Conservation (phyloP, 805 yeast species). For the Torulaspora microellipsoides region DNA sequence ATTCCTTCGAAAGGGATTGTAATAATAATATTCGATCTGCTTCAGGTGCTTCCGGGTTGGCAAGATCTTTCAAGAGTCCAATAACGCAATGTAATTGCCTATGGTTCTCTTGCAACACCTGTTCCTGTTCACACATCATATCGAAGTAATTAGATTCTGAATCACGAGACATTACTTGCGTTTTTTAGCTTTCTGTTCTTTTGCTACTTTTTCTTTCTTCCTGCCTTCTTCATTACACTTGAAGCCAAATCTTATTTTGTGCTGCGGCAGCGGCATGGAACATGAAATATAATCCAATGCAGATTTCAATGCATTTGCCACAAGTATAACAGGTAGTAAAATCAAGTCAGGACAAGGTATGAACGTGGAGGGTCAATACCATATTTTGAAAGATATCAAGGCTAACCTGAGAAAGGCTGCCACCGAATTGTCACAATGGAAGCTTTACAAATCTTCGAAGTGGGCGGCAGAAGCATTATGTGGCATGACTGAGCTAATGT, state of each 20-base stretch:
- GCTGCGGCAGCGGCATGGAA: conserved; percentile 3
- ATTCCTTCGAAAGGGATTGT: conserved; percentile 13
- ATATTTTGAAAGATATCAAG: conserved; percentile 4
- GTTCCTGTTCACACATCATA: conserved; percentile 26
- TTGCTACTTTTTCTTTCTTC: conserved; percentile 1
- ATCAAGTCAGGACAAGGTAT: neutral
- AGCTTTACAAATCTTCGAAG: conserved; percentile 66
- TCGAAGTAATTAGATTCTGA: conserved; percentile 21
- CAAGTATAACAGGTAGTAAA: too few species aligned
- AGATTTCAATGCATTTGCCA: too few species aligned
- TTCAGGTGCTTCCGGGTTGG: conserved; percentile 16
- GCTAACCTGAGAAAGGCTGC: conserved; percentile 39
- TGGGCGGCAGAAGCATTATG: conserved; percentile 81
- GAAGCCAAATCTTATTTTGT: conserved; percentile 1
- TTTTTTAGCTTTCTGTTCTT: too few species aligned
- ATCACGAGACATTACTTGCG: too few species aligned
- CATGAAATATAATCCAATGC: neutral
- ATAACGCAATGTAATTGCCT: conserved; percentile 15
- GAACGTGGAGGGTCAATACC: conserved; percentile 3
- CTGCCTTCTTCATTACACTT: neutral
- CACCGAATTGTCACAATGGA: conserved; percentile 46
- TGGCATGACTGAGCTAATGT: conserved; percentile 41
- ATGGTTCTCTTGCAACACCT: conserved; percentile 20
- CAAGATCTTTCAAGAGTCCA: conserved; percentile 11
- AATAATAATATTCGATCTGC: conserved; percentile 13